These are phyloP conservation scores for Haematococcus lacustris DNA, from an alignment of 139 green algal species.

Conservation along the genomic window DNA sequence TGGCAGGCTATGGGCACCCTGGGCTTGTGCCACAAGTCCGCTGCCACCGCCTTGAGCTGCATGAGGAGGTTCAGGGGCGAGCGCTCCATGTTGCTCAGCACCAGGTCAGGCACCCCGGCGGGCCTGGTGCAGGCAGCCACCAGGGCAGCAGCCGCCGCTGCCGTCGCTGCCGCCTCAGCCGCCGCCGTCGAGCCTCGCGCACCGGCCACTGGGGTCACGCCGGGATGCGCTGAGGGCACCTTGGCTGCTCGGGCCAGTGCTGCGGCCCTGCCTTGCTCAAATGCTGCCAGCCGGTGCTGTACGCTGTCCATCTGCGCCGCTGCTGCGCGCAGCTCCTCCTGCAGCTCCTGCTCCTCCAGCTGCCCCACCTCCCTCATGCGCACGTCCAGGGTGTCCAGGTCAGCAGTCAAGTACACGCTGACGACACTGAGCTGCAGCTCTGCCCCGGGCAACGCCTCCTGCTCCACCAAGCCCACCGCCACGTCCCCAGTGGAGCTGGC, in stretches of 20 bases:
- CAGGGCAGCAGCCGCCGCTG: not conserved
- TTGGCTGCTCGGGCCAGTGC: not conserved
- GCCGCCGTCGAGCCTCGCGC: not conserved
- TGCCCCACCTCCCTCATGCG: constrained; percentile 28
- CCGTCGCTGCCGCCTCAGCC: constrained; percentile 4
- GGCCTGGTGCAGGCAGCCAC: not conserved
- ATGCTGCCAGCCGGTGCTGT: not conserved
- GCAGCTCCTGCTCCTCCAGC: constrained; percentile 26
- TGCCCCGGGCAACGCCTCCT: not conserved
- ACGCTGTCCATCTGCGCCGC: constrained; percentile 8
- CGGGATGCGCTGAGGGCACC: not conserved
- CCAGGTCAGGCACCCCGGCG: not conserved
- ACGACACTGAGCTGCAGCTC: not conserved
- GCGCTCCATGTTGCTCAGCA: not conserved
- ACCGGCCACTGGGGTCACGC: not conserved
- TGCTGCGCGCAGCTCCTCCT: constrained; percentile 11
- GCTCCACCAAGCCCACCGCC: not conserved
- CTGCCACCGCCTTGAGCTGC: not conserved
- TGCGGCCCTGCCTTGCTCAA: not conserved
- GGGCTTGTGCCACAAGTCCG: not conserved
- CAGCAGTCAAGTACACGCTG: constrained; percentile 23
- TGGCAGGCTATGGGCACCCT: not conserved
- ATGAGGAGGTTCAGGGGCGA: not conserved
- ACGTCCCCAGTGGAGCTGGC: no score
- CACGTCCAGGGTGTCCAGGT: constrained; percentile 29